Evolutionary conservation across 1,284 basidiomycete species (phyloP), one percentile per base, ranked within the genome.

Genomic region (Puccinia polysora): DNA sequence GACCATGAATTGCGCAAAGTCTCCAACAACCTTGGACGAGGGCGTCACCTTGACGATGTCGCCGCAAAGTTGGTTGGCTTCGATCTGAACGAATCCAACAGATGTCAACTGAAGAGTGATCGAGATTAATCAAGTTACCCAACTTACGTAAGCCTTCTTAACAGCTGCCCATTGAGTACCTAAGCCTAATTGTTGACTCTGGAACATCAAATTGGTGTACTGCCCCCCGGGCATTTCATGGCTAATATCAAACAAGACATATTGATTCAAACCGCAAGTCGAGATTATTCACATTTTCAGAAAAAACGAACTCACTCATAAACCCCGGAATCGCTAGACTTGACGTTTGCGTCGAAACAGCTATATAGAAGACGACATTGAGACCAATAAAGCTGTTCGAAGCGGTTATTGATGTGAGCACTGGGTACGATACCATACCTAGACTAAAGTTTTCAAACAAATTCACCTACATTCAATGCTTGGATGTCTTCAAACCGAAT

Each of bases 11-110:
- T 82, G 81, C 32, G 96, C 96, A 81, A 99, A 95, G 84, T 99
- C 96, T 58, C 96, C 96, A 69, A 98, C 95, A 64, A 97, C 92
- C 84, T 98, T 97, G 73, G 96, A 98, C 23, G 96, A 97, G 45
- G 96, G 96, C 28, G 96, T 99, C 77, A 98, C 95, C 85, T 99
- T 99, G 84, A 98, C 89, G 80, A 99, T 89, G 79, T 97, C 94
- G 64, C 96, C 96, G 80, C 96, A 97, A 86, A 93, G 79, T 76
- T 78, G 77, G 75, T 80, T 80, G 70, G 79, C 79, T 75, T 78
- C 75, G 28, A 70, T 70, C 68, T 70, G 43, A n/a, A n/a, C n/a
- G n/a, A n/a, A n/a, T n/a, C n/a, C 5, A 69, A 49, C 23, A 18
- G 15, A 50, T 8, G 23, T 28, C 30, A 55, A 36, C 0, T 45